Evolutionary conservation across 352 stramenopile species (phyloP).

Genomic region (Pythium periplocum): DNA sequence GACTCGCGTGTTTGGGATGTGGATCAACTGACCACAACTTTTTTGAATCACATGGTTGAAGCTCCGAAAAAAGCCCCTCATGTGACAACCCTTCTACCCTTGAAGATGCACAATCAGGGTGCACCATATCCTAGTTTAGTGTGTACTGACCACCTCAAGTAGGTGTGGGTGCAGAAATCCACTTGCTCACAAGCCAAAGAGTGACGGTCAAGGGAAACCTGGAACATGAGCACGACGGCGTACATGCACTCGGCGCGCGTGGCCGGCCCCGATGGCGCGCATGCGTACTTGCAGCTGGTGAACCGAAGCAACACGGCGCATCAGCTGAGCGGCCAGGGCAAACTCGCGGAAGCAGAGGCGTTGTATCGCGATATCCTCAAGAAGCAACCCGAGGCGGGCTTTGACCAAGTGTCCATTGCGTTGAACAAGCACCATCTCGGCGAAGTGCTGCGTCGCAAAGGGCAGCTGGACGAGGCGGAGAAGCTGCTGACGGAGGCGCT

Average conservation of each 20-base stretch:
- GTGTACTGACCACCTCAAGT: no score
- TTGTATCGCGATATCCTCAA: constrained; percentile 40
- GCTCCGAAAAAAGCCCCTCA: no score
- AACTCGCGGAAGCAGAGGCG: constrained; percentile 33
- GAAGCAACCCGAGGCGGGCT: constrained; percentile 41
- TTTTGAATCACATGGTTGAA: no score
- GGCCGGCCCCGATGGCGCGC: constrained; percentile 23
- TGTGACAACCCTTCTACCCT: no score
- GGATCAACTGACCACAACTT: no score
- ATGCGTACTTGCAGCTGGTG: constrained; percentile 45
- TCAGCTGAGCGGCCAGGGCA: constrained; percentile 29
- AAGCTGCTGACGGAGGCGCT: constrained; percentile 38
- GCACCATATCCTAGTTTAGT: no score
- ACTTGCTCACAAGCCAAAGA: no score
- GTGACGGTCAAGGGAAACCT: no score
- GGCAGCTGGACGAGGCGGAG: constrained; percentile 42
- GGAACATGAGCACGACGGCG: constrained; percentile 11
- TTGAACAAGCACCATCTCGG: constrained; percentile 55
- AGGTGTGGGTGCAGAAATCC: no score
- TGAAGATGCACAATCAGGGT: no score
- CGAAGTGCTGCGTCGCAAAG: constrained; percentile 38
- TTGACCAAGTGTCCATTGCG: constrained; percentile 53
- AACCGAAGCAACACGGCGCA: constrained; percentile 37
- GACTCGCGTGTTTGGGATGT: no score
- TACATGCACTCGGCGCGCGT: constrained; percentile 26